phyloP scores from a whole-genome alignment of 176 grass and related monocot species.

The Tillandsia leiboldiana region DNA sequence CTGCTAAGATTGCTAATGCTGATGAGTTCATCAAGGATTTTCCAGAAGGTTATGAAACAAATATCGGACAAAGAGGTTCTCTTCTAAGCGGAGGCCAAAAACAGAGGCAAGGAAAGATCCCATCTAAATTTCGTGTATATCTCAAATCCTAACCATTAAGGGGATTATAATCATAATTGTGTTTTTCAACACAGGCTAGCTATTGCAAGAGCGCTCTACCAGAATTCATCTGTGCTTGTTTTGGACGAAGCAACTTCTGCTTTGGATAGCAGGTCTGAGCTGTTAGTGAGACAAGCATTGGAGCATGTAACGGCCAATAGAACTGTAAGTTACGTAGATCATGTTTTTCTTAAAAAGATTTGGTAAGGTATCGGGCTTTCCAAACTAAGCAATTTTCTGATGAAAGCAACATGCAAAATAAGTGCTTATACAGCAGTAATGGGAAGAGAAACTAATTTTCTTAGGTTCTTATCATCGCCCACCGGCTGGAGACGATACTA shows the following conservation, averaged over 20 bases:
- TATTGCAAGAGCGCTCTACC: slow-evolving; percentile 71
- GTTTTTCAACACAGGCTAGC: slow-evolving; percentile 30
- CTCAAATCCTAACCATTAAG: neutral
- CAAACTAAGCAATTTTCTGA: too few relatives aligned
- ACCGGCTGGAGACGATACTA: slow-evolving; percentile 55
- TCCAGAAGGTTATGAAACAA: slow-evolving; percentile 48
- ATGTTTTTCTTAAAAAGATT: neutral
- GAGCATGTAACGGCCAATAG: slow-evolving; percentile 31
- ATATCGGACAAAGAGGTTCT: slow-evolving; percentile 62
- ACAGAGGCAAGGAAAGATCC: slow-evolving; percentile 37
- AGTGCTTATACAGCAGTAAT: too few relatives aligned
- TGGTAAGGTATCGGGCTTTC: too few relatives aligned
- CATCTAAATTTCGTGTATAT: neutral
- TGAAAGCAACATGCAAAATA: too few relatives aligned
- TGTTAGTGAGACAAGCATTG: slow-evolving; percentile 60
- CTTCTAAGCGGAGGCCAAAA: slow-evolving; percentile 63
- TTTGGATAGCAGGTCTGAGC: slow-evolving; percentile 58
- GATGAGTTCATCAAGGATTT: slow-evolving; percentile 58
- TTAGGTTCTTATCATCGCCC: slow-evolving; percentile 53
- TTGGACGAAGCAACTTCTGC: slow-evolving; percentile 83
- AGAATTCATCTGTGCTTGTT: slow-evolving; percentile 55
- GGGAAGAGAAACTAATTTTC: too few relatives aligned
- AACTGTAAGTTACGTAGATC: slow-evolving; percentile 26
- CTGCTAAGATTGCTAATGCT: slow-evolving; percentile 76
- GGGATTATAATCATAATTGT: neutral